A percentile compares a stretch with the other conserved stretches of the same genome.
Evolutionary conservation across 2,329 filamentous ascomycete species (phyloP).

Genomic region (Berkeleyomyces rouxiae): DNA sequence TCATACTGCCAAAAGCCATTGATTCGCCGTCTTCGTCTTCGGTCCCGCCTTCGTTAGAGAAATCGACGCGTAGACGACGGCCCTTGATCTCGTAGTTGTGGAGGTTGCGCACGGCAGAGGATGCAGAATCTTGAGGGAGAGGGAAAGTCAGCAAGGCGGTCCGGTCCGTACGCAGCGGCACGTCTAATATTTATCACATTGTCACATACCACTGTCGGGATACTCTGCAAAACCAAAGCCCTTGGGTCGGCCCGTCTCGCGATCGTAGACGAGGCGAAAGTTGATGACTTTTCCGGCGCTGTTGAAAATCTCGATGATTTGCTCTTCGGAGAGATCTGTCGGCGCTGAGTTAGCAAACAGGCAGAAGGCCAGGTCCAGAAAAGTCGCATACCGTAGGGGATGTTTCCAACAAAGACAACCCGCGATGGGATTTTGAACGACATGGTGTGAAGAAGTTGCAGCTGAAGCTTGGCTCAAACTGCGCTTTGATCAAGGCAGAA

Average conservation of each 20-base stretch:
- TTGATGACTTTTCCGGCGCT: conserved; percentile 74
- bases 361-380: too few relatives aligned
- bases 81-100: conserved; percentile 95
- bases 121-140: conserved; percentile 48
- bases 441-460: conserved; percentile 29
- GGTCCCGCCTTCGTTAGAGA: conserved; percentile 77
- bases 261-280: conserved; percentile 88
- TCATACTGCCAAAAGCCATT: conserved; percentile 8
- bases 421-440: conserved; percentile 59
- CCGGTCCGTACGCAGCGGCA: not conserved
- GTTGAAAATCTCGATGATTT: conserved; percentile 86
- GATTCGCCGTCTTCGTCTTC: conserved; percentile 38
- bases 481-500: conserved; percentile 14
- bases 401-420: conserved; percentile 74
- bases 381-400: conserved; percentile 49
- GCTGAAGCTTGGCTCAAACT: not conserved
- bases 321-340: conserved; percentile 85
- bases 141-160: conserved; percentile 9
- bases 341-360: not conserved
- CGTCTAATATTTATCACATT: not conserved
- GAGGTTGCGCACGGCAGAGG: conserved; percentile 84
- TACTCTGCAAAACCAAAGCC: conserved; percentile 97
- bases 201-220: conserved; percentile 57
- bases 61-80: conserved; percentile 85
- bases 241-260: conserved; percentile 85